Percentiles rank a stretch among this genome's conserved stretches.
Evolutionary conservation across 2,329 filamentous ascomycete species (phyloP).

Genomic region (Cyphellophora europaea): DNA sequence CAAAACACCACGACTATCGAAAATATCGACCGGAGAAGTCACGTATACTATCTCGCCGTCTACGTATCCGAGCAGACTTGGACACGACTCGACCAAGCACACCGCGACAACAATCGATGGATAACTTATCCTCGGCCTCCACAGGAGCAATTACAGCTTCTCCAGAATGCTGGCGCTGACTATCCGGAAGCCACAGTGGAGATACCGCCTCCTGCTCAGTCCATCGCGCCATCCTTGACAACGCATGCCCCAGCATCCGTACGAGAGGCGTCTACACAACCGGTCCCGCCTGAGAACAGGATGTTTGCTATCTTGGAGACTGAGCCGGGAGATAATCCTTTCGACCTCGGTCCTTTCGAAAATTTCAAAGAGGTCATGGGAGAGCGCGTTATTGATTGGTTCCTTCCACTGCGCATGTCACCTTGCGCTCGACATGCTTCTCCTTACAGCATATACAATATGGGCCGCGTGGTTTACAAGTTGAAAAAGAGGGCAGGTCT

Average conservation of each 20-base stretch:
- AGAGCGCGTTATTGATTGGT: constrained; percentile 60
- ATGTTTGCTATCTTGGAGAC: constrained; percentile 74
- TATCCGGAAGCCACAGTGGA: background rate
- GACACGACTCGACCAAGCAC: constrained; percentile 24
- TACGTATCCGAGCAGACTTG: constrained; percentile 47
- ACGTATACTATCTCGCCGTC: constrained; percentile 65
- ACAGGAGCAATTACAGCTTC: constrained; percentile 14
- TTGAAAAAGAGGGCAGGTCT: constrained; percentile 42
- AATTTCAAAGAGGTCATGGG: constrained; percentile 83
- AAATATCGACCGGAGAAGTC: constrained; percentile 51
- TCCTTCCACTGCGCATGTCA: constrained; percentile 65
- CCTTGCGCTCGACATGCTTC: constrained; percentile 61
- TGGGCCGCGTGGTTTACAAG: constrained; percentile 52
- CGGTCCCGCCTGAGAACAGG: constrained; percentile 36
- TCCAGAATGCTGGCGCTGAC: constrained; percentile 11
- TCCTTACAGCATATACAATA: constrained; percentile 56
- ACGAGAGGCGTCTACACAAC: constrained; percentile 2
- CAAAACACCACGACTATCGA: constrained; percentile 81
- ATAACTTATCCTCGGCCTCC: constrained; percentile 31
- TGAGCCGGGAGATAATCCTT: constrained; percentile 70
- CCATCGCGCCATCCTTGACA: too few relatives aligned
- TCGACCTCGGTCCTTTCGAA: constrained; percentile 59
- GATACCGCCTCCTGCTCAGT: background rate
- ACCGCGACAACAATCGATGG: constrained; percentile 21
- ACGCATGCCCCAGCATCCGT: background rate